These are phyloP conservation scores for Auxenochlorella pyrenoidosa DNA, from an alignment of 139 green algal species.

Conservation along the genomic window DNA sequence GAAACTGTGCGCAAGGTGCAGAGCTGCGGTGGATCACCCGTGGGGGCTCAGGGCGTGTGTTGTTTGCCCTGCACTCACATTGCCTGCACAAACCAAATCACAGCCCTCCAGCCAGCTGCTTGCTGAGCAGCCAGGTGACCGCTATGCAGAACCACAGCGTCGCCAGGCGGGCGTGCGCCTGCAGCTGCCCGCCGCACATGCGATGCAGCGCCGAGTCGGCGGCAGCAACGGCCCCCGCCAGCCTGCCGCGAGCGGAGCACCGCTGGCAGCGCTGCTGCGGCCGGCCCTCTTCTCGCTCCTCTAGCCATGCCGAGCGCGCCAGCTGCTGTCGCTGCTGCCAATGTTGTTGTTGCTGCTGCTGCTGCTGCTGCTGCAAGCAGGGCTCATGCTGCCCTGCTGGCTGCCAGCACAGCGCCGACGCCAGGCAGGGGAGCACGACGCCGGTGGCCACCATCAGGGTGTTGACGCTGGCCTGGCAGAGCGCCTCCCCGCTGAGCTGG, in stretches of 20 bases:
- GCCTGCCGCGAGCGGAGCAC: neutral
- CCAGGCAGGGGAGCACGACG: neutral
- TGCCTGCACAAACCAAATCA: no score
- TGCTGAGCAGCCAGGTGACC: neutral
- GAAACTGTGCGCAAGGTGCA: no score
- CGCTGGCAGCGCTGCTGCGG: no score
- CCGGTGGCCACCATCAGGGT: no score
- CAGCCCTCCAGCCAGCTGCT: neutral
- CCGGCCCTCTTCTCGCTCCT: no score
- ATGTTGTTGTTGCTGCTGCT: neutral
- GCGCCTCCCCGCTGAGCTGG: neutral
- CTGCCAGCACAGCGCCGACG: neutral
- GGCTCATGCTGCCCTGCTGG: neutral
- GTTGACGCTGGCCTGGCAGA: neutral
- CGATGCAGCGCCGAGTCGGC: neutral
- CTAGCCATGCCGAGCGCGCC: no score
- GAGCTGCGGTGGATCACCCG: no score
- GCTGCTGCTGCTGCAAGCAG: neutral
- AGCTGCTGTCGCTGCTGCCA: neutral
- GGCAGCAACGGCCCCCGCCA: neutral
- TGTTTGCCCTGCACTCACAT: no score
- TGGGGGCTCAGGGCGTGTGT: no score
- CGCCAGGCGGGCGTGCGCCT: no score
- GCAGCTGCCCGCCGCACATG: neutral
- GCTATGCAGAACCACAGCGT: neutral